Evolutionary conservation across 441 rosid genomes (phyloP), one percentile per base, ranked within the genome.

Genomic region (Croton setiger): DNA sequence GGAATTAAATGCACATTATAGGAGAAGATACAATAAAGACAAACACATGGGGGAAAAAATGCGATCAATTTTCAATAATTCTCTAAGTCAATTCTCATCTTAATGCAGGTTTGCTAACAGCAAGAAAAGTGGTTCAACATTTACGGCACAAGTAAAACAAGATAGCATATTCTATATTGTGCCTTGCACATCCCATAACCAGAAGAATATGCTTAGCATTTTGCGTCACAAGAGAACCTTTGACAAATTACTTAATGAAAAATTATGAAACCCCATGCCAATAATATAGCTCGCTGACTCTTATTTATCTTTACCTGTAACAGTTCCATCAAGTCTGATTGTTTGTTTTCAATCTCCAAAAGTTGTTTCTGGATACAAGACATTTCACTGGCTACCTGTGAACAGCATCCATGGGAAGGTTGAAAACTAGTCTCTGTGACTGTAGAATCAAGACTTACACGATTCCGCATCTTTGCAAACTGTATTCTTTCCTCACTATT

Each of bases 291-390:
- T 27, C 31, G 31, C 31, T 0, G 31, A 27, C 31, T 27, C 31
- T 27, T 15, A 39, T 60, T 36, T 20, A 41, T 33, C 55, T 73
- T 66, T 81, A 93, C 98, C 98, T 89, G 96, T 58, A 93, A 79
- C 71, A 87, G 74, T 75, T 91, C 95, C 81, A 91, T 79, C 73
- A 91, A 65, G 68, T 66, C 84, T 33, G 91, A 84, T 70, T 91
- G 96, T 75, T 82, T 87, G 73, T 76, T 85, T 76, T 91, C 97
- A 33, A 93, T 86, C 70, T 86, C 96, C 69, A 74, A 74, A 78
- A 91, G 96, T 66, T 93, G 95, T 76, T 87, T 86, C 73, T 82
- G 86, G 36, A 93, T 83, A 82, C 73, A 84, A 80, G 76, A 78
- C 89, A 91, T 87, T 80, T 89, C 94, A 75, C 71, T 78, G 60